phyloP scores from a whole-genome alignment of 768 basidiomycete genomes.

The Pulveroboletus sp. region DNA sequence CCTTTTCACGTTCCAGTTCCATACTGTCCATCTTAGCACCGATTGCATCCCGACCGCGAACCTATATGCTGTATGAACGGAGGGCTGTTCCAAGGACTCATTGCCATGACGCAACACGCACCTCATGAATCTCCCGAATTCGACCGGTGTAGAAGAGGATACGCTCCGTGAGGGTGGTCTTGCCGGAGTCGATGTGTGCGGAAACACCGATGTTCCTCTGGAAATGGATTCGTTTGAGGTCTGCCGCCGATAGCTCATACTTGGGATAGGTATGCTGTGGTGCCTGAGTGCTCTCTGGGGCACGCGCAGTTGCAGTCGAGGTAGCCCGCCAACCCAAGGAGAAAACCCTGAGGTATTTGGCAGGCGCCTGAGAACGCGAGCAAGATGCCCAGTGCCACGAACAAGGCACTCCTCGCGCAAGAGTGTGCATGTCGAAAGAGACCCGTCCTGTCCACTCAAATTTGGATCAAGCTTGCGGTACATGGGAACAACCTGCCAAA shows the following conservation, averaged over 20 bases:
- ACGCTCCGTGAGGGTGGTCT: constrained; percentile 96
- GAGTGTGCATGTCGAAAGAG: constrained; percentile 23
- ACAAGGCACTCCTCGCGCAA: constrained; percentile 21
- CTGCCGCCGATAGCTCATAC: constrained; percentile 56
- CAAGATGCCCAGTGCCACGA: constrained; percentile 26
- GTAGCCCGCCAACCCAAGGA: constrained; percentile 33
- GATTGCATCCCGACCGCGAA: constrained; percentile 89
- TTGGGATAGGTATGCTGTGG: constrained; percentile 30
- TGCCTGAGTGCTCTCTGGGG: not conserved
- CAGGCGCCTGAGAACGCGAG: constrained; percentile 10
- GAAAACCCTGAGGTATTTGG: not conserved
- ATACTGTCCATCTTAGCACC: constrained; percentile 99
- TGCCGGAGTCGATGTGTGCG: constrained; percentile 94
- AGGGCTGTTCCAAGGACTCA: not conserved
- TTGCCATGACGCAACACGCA: constrained; percentile 33
- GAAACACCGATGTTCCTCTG: constrained; percentile 97
- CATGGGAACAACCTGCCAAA: constrained; percentile 12
- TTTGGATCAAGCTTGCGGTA: not conserved
- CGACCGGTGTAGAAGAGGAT: constrained; percentile 95
- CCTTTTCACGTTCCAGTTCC: constrained; percentile 98
- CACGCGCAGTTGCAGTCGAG: constrained; percentile 38
- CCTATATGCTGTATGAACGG: constrained; percentile 38
- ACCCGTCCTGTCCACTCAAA: not conserved
- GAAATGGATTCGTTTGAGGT: constrained; percentile 57
- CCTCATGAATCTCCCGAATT: constrained; percentile 95